Percentiles rank a stretch among this genome's conserved stretches.
Evolutionary conservation across 192 early-diverging fungal species (phyloP).

Genomic region (Rhizophlyctis rosea): DNA sequence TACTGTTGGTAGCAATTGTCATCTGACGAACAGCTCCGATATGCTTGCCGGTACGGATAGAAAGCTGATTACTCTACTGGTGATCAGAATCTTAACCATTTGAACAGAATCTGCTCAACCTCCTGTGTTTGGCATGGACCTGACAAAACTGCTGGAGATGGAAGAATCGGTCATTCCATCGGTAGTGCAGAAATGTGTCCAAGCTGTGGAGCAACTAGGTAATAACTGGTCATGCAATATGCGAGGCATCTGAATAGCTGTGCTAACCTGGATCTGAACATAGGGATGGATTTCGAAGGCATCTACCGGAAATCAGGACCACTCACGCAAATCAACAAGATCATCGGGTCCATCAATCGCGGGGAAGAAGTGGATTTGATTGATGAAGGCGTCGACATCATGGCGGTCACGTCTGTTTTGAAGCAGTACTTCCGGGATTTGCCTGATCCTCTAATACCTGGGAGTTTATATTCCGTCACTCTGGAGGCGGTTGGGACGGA

Average conservation of each 20-base stretch:
- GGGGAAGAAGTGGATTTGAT: slow-evolving; percentile 20
- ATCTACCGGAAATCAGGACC: slow-evolving; percentile 42
- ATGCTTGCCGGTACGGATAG: too few relatives aligned
- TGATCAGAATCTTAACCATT: too few relatives aligned
- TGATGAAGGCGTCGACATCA: slow-evolving; percentile 25
- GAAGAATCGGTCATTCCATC: slow-evolving; percentile 29
- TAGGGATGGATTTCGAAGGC: slow-evolving; percentile 35
- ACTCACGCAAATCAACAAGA: slow-evolving; percentile 30
- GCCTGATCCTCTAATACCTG: slow-evolving; percentile 25
- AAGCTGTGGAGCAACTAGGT: slow-evolving; percentile 32
- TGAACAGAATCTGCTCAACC: too few relatives aligned
- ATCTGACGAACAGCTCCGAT: too few relatives aligned
- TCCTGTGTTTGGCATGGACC: slow-evolving; percentile 27
- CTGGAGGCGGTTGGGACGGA: slow-evolving; percentile 1
- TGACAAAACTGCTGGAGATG: slow-evolving; percentile 10
- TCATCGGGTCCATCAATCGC: slow-evolving; percentile 22
- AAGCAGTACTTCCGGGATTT: slow-evolving; percentile 40
- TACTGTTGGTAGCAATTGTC: slow-evolving; percentile 10
- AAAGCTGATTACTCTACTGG: too few relatives aligned
- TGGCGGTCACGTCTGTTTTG: slow-evolving; percentile 31
- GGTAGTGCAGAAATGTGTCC: slow-evolving; percentile 29
- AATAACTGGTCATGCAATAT: too few relatives aligned
- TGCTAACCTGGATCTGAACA: too few relatives aligned
- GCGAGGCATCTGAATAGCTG: too few relatives aligned
- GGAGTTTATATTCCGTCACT: slow-evolving; percentile 14